A percentile compares a stretch with the other conserved stretches of the same genome.
Evolutionary conservation across 768 basidiomycete genomes (phyloP).

Genomic region (Naganishia onofrii): DNA sequence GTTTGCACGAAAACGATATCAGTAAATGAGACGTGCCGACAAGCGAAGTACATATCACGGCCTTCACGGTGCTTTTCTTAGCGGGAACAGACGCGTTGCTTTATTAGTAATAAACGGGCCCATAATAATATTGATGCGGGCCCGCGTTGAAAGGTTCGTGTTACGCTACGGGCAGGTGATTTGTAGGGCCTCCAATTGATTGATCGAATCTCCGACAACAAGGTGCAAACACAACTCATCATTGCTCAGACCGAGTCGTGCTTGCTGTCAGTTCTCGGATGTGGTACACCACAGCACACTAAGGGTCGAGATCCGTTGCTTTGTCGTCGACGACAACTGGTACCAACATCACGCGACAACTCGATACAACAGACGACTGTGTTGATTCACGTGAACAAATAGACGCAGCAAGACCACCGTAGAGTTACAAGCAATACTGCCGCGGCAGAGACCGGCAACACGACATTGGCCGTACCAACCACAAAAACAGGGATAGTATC

Average conservation of each 20-base stretch:
- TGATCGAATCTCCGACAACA: neutral
- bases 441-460: neutral
- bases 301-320: neutral
- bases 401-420: neutral
- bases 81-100: too few species aligned
- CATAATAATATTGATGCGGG: too few species aligned
- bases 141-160: too few species aligned
- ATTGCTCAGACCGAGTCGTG: neutral
- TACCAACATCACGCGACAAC: neutral
- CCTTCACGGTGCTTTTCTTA: too few species aligned
- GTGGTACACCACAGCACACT: neutral
- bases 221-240: neutral
- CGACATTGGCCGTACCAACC: neutral
- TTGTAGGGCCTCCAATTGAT: too few species aligned
- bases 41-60: neutral
- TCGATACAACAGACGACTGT: neutral
- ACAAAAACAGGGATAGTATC: neutral
- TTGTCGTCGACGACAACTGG: neutral
- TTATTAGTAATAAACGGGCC: too few species aligned
- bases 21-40: neutral
- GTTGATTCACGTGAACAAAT: neutral
- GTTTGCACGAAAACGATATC: too few species aligned
- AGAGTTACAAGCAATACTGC: neutral
- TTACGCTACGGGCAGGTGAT: too few species aligned
- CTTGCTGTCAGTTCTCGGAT: neutral